phyloP scores from a whole-genome alignment of 495 filamentous ascomycete genomes.

The Trichoderma reesei region DNA sequence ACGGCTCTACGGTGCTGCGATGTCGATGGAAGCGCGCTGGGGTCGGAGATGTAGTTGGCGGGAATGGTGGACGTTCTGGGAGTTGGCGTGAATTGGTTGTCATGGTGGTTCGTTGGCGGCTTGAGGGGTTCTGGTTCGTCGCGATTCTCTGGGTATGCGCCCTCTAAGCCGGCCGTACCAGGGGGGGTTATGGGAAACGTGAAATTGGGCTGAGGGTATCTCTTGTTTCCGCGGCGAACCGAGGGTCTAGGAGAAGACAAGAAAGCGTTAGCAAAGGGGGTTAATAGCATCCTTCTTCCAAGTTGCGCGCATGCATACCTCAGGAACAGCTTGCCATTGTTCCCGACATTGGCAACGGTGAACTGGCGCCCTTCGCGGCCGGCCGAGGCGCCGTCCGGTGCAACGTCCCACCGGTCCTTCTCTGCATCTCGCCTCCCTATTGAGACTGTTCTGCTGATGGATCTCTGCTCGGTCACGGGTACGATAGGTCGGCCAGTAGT shows the following conservation, averaged over 20 bases:
- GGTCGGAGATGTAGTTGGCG: slow-evolving; percentile 17
- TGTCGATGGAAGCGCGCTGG: slow-evolving; percentile 23
- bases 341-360: slow-evolving; percentile 87
- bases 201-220: slow-evolving; percentile 49
- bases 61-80: neutral
- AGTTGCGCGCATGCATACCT: slow-evolving; percentile 50
- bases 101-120: slow-evolving; percentile 36
- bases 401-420: slow-evolving; percentile 36
- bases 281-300: neutral
- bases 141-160: neutral
- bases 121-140: slow-evolving; percentile 7
- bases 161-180: slow-evolving; percentile 44
- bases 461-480: slow-evolving; percentile 33
- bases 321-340: slow-evolving; percentile 87
- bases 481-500: slow-evolving; percentile 23
- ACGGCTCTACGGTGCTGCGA: slow-evolving; percentile 36
- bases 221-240: slow-evolving; percentile 46
- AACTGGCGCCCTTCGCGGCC: slow-evolving; percentile 66
- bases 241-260: slow-evolving; percentile 53
- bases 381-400: slow-evolving; percentile 40
- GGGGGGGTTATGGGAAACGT: slow-evolving; percentile 50
- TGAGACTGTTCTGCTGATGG: slow-evolving; percentile 22
- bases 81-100: slow-evolving; percentile 32
- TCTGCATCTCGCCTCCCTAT: slow-evolving; percentile 21
- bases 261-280: slow-evolving; percentile 11